Conservation (phyloP, 2,329 filamentous ascomycete species). For the Alternaria gansuensis region DNA sequence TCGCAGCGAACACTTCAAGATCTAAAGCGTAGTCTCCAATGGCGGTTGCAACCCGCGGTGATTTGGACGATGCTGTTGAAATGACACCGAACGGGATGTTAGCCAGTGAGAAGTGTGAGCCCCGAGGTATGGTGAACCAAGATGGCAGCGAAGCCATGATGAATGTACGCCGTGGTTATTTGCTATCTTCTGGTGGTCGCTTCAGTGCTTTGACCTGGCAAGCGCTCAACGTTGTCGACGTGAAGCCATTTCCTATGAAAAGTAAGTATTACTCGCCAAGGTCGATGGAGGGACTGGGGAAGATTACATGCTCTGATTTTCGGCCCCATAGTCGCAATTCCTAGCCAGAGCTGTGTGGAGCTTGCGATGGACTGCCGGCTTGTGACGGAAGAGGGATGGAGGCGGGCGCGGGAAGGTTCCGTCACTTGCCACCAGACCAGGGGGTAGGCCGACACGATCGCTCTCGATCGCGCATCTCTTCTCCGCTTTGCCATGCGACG, state of each 20-base stretch:
- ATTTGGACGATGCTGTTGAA: slow-evolving; percentile 65
- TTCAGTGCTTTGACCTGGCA: background rate
- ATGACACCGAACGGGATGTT: slow-evolving; percentile 89
- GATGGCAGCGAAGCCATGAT: slow-evolving; percentile 55
- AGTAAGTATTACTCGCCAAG: background rate
- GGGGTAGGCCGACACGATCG: slow-evolving; percentile 31
- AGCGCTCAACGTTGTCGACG: background rate
- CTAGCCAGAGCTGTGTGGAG: slow-evolving; percentile 1
- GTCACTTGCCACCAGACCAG: slow-evolving; percentile 29
- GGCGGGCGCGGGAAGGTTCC: slow-evolving; percentile 41
- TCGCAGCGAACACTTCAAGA: slow-evolving; percentile 67
- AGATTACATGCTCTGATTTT: slow-evolving; percentile 19
- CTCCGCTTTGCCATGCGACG: slow-evolving; percentile 30
- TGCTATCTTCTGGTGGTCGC: background rate
- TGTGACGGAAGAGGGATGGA: slow-evolving; percentile 35
- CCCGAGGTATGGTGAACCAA: slow-evolving; percentile 68
- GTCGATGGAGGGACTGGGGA: background rate
- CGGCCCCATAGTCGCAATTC: slow-evolving; percentile 23
- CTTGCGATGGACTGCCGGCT: slow-evolving; percentile 30
- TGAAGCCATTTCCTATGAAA: background rate
- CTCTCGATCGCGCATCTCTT: slow-evolving; percentile 17
- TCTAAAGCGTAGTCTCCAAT: slow-evolving; percentile 78
- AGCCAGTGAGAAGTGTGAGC: slow-evolving; percentile 75
- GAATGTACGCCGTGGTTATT: background rate
- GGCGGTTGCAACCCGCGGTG: slow-evolving; percentile 72